These are phyloP conservation scores for Thalassiosira ordinaria DNA, from an alignment of 352 stramenopile species.

Conservation along the genomic window DNA sequence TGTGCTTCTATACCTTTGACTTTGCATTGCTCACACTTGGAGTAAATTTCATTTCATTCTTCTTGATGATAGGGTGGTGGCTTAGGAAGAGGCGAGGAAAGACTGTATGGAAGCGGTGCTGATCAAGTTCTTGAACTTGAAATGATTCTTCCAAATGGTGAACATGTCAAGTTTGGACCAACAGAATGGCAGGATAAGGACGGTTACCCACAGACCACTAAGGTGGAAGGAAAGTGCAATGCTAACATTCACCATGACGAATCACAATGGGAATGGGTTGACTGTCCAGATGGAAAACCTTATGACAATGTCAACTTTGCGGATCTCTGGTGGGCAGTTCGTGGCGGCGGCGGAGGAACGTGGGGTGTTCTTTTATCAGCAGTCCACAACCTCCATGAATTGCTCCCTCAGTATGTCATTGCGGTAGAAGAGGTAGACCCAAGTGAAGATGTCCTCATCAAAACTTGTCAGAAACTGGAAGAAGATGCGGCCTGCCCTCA, in stretches of 20 bases:
- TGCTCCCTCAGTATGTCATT: background rate
- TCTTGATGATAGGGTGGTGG: background rate
- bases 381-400: background rate
- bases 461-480: background rate
- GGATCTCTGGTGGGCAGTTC: conserved; percentile 49
- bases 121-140: conserved; percentile 54
- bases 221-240: conserved; percentile 30
- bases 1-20: no score
- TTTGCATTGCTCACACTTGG: no score
- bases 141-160: conserved; percentile 32
- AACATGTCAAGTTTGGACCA: conserved; percentile 38
- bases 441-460: background rate
- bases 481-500: background rate
- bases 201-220: conserved; percentile 23
- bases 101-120: background rate
- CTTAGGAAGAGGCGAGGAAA: background rate
- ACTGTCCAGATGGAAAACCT: conserved; percentile 19
- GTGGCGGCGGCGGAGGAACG: conserved; percentile 54
- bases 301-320: conserved; percentile 15
- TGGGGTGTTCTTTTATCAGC: background rate
- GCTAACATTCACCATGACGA: background rate
- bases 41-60: no score
- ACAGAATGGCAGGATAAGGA: conserved; percentile 34
- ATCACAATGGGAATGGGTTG: conserved; percentile 25
- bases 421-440: no score